Conservation (phyloP, 2,329 filamentous ascomycete genomes). For the Talaromyces sp. region DNA sequence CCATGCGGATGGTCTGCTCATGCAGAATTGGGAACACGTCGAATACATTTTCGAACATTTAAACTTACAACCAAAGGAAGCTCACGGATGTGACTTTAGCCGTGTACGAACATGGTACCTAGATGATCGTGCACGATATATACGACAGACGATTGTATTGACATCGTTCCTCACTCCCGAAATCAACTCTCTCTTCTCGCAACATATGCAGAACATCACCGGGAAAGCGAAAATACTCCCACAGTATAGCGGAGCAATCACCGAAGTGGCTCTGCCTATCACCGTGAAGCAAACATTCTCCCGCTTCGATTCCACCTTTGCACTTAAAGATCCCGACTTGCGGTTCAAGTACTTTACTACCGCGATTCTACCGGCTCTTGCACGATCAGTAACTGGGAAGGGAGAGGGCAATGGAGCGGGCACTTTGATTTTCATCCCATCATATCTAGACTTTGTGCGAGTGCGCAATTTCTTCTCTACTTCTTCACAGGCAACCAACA, state of each 20-base stretch:
- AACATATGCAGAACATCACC: constrained; percentile 71
- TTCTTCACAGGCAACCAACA: constrained; percentile 50
- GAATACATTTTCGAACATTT: constrained; percentile 87
- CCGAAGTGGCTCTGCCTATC: constrained; percentile 59
- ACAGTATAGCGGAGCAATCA: constrained; percentile 65
- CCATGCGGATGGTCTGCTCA: constrained; percentile 85
- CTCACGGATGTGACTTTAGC: constrained; percentile 89
- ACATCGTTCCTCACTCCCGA: constrained; percentile 84
- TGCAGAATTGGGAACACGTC: constrained; percentile 98
- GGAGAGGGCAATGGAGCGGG: constrained; percentile 57
- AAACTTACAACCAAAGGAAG: constrained; percentile 81
- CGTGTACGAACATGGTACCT: constrained; percentile 88
- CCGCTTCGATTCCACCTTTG: constrained; percentile 67
- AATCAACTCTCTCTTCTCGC: constrained; percentile 71
- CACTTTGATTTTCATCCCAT: constrained; percentile 82
- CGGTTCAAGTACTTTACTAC: constrained; percentile 88
- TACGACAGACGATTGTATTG: constrained; percentile 80
- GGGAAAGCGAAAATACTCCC: constrained; percentile 72
- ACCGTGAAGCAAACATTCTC: constrained; percentile 83
- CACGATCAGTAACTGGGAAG: constrained; percentile 50
- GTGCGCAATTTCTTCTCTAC: constrained; percentile 88
- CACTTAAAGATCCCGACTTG: constrained; percentile 73
- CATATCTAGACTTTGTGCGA: constrained; percentile 91
- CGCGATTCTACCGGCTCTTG: constrained; percentile 69
- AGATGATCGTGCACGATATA: constrained; percentile 72